Evolutionary conservation across 352 stramenopile species (phyloP), one percentile per base, ranked within the genome.

Genomic region (Blastocystis sp.): DNA sequence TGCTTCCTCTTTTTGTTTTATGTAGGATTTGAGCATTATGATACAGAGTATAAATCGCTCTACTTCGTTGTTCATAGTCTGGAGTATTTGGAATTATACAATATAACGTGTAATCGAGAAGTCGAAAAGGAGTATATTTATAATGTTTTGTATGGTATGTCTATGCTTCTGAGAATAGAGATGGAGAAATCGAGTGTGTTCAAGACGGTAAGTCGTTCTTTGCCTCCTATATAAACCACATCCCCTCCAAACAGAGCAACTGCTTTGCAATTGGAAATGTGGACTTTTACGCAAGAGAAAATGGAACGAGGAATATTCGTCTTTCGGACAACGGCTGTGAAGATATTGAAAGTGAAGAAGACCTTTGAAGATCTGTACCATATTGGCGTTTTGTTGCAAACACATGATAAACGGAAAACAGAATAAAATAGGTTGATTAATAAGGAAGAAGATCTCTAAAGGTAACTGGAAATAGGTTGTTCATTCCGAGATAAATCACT

Each of bases 401-500:
- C 8, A 64, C 30, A 64, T 30, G 3, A 24, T 47, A 66, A 81
- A 81, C 62, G 13, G 64, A 53, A 55, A 85, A 85, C 11, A 13
- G 20, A 66, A 45, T 54, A 68, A 68, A 8, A 45, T 30, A 39
- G 43, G 37, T 37, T 24, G 24, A n/a, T 85, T 68, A 85, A 8
- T 43, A 68, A 6, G 73, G 73, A 68, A 85, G 73, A 16, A 85
- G 53, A 50, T 85, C 73, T 41, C 53, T 26, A 45, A 66, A 66
- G 1, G 73, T 53, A 16, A 85, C 56, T 24, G 59, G 59, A 30
- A 47, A 85, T 30, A 26, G 26, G 16, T 66, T 53, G 5, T 56
- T 64, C 73, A 85, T 68, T 39, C 73, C 73, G 8, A 85, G 53
- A 43, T 68, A 85, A 69, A 85, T 85, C 7, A 85, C 73, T 30